Conservation (phyloP, 192 early-diverging fungal species). For the Bifiguratus adelaidae region DNA sequence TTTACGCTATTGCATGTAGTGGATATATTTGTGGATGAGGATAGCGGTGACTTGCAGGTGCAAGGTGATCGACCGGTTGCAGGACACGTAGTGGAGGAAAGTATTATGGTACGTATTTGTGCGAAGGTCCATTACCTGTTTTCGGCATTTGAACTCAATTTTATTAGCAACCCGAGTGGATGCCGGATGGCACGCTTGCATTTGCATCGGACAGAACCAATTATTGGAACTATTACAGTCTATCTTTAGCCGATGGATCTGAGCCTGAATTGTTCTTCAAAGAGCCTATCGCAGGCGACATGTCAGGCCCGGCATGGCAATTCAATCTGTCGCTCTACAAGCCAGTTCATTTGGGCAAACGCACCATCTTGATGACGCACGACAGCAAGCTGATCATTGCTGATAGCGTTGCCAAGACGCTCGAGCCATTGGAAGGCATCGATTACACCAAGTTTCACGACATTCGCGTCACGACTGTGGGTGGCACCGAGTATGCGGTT, state of each 20-base stretch:
- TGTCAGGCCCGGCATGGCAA: conserved; percentile 45
- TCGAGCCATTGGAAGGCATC: too few species aligned
- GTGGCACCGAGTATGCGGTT: background rate
- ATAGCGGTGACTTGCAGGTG: conserved; percentile 2
- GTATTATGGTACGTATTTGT: conserved; percentile 25
- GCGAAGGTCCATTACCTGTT: too few species aligned
- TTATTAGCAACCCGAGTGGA: conserved; percentile 62
- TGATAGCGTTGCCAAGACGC: too few species aligned
- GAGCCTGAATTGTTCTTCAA: conserved; percentile 22
- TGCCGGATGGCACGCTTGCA: conserved; percentile 40
- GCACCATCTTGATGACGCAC: background rate
- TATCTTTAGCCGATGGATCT: conserved; percentile 14
- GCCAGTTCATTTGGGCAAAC: background rate
- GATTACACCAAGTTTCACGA: conserved; percentile 3
- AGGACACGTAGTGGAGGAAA: conserved; percentile 23
- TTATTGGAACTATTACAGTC: conserved; percentile 62
- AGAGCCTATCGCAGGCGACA: conserved; percentile 45
- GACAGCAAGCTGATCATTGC: too few species aligned
- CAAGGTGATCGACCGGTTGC: conserved; percentile 12
- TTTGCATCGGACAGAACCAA: conserved; percentile 58
- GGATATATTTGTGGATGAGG: conserved; percentile 5
- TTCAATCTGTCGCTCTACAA: conserved; percentile 10
- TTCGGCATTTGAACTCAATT: too few species aligned
- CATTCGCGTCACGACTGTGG: background rate
- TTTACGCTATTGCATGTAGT: conserved; percentile 45